phyloP scores from a whole-genome alignment of 257 asterid species.

The Orobanche coerulescens region DNA sequence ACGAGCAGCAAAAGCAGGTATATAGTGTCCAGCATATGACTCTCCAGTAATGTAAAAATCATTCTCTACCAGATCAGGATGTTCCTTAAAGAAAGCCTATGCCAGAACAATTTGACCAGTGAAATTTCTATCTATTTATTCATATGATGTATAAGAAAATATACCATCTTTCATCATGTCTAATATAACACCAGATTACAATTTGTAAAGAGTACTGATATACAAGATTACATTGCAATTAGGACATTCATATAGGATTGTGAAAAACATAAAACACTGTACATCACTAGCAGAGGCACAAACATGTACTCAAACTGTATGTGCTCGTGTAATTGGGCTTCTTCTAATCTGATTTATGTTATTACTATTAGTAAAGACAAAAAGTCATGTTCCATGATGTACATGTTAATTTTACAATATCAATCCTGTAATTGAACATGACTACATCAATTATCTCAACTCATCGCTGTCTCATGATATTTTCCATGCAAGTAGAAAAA shows the following conservation, averaged over 20 bases:
- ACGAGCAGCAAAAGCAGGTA: slow-evolving; percentile 94
- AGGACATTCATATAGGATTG: slow-evolving; percentile 1
- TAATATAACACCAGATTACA: neutral
- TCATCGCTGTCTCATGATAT: too few relatives aligned
- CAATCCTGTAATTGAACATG: too few relatives aligned
- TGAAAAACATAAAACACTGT: neutral
- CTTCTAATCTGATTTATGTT: neutral
- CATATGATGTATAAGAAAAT: neutral
- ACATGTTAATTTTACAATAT: too few relatives aligned
- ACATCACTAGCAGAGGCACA: neutral
- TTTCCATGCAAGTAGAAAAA: too few relatives aligned
- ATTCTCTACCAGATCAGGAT: slow-evolving; percentile 63
- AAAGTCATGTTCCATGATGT: too few relatives aligned
- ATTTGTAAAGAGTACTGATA: neutral
- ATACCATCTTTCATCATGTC: neutral
- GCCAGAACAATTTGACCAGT: slow-evolving; percentile 4
- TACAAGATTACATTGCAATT: neutral
- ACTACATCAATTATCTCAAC: too few relatives aligned
- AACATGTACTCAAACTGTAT: neutral
- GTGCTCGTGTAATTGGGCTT: neutral
- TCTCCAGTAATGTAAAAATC: slow-evolving; percentile 93
- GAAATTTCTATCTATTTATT: slow-evolving; percentile 6
- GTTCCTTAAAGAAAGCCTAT: slow-evolving; percentile 87
- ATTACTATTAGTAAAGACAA: neutral
- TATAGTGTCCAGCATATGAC: slow-evolving; percentile 94